Conservation (phyloP, 2,329 filamentous ascomycete species). For the Emergomyces africanus region DNA sequence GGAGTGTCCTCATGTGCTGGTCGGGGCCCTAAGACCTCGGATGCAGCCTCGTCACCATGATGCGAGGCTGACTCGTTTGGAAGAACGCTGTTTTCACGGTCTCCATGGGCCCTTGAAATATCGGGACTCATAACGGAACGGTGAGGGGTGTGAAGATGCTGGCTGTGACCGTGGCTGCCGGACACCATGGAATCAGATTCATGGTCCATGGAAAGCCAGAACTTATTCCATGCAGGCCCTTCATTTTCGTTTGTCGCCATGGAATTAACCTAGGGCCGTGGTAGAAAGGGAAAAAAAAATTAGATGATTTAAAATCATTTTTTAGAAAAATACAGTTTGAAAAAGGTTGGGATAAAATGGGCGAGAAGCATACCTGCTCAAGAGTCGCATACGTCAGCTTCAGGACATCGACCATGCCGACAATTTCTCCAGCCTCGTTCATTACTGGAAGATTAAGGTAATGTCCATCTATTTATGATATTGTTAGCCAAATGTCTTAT, state of each 20-base stretch:
- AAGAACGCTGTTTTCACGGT: constrained; percentile 71
- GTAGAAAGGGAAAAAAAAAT: neutral
- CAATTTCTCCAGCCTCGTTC: constrained; percentile 94
- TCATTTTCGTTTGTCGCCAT: constrained; percentile 83
- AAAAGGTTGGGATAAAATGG: neutral
- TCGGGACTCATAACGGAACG: constrained; percentile 77
- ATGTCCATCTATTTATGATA: constrained; percentile 61
- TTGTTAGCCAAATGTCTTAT: constrained; percentile 7
- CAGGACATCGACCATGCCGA: constrained; percentile 97
- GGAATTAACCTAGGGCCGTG: constrained; percentile 54
- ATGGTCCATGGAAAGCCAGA: constrained; percentile 92
- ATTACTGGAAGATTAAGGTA: constrained; percentile 97
- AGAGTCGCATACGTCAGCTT: constrained; percentile 97
- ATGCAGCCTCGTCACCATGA: constrained; percentile 65
- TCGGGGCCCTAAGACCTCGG: constrained; percentile 47
- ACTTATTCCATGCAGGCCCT: constrained; percentile 98
- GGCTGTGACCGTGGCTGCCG: constrained; percentile 56
- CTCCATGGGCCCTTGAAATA: constrained; percentile 46
- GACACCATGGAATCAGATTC: constrained; percentile 96
- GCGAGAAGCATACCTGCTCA: constrained; percentile 56
- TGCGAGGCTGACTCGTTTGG: constrained; percentile 94
- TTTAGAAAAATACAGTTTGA: neutral
- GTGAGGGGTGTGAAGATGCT: constrained; percentile 50
- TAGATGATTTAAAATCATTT: too few species aligned
- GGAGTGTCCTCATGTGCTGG: constrained; percentile 54